Evolutionary conservation across 2,329 filamentous ascomycete species (phyloP).

Genomic region (Verticillium nonalfalfae): DNA sequence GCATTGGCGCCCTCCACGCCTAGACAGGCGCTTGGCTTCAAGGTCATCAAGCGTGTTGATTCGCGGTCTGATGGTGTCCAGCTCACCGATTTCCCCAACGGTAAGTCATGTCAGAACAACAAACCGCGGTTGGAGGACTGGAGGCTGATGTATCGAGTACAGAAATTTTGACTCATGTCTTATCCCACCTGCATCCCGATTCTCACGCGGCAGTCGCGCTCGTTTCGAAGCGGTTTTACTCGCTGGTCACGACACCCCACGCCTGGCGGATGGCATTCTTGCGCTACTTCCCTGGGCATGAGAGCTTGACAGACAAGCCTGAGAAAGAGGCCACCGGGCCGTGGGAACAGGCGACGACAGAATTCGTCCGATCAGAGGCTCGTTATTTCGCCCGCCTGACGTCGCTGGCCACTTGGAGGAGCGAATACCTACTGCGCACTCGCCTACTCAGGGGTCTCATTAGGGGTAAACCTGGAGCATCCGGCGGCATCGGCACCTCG

Average conservation of each 20-base stretch:
- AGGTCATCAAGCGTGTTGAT: conserved; percentile 43
- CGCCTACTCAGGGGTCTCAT: conserved; percentile 74
- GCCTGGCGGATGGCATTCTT: conserved; percentile 92
- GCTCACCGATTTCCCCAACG: conserved; percentile 68
- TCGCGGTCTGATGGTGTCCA: conserved; percentile 31
- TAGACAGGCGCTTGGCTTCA: conserved; percentile 46
- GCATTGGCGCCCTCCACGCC: conserved; percentile 41
- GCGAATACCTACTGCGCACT: conserved; percentile 87
- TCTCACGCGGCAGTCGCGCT: conserved; percentile 77
- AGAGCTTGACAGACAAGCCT: conserved; percentile 38
- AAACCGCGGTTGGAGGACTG: background rate
- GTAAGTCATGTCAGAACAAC: conserved; percentile 40
- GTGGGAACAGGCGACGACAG: conserved; percentile 39
- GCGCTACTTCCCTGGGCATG: conserved; percentile 78
- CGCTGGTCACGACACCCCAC: conserved; percentile 81
- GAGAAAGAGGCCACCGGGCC: conserved; percentile 27
- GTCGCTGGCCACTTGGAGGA: conserved; percentile 84
- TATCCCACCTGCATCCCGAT: conserved; percentile 83
- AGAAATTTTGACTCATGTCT: conserved; percentile 89
- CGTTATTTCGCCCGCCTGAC: conserved; percentile 80
- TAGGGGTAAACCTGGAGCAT: conserved; percentile 70
- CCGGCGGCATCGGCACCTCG: conserved; percentile 44
- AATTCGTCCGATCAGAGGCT: conserved; percentile 61
- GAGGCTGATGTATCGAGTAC: conserved; percentile 6
- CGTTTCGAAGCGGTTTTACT: conserved; percentile 82